Conservation (phyloP, 805 yeast species). For the Hanseniaspora pseudoguilliermondii region DNA sequence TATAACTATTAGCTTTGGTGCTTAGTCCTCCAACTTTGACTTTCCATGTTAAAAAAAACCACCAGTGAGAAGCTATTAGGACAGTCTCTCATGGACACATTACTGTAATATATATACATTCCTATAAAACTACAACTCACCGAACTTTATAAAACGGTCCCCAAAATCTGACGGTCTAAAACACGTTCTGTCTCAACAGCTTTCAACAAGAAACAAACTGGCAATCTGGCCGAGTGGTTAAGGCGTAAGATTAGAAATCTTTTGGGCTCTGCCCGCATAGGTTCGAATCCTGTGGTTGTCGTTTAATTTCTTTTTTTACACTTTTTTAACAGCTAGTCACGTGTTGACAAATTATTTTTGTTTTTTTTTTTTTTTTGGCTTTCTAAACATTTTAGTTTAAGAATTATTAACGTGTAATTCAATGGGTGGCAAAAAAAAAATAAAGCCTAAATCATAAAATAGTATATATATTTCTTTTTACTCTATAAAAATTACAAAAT, state of each 20-base stretch:
- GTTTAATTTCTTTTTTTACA: constrained; percentile 28
- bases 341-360: not conserved
- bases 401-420: not conserved
- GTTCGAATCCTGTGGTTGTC: constrained; percentile 68
- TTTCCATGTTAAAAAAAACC: no score
- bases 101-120: no score
- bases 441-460: not conserved
- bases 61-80: no score
- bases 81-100: no score
- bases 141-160: no score
- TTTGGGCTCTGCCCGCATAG: constrained; percentile 51
- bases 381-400: not conserved
- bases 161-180: no score
- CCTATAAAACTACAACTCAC: no score
- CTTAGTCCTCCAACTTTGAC: no score
- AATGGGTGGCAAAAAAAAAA: not conserved
- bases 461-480: no score
- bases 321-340: not conserved
- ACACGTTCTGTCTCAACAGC: no score
- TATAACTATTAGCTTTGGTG: no score
- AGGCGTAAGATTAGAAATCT: constrained; percentile 52
- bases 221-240: constrained; percentile 54
- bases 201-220: constrained; percentile 15
- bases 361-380: not conserved
- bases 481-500: no score